Conservation (phyloP, 768 basidiomycete species). For the Rossbeevera mucosa region DNA sequence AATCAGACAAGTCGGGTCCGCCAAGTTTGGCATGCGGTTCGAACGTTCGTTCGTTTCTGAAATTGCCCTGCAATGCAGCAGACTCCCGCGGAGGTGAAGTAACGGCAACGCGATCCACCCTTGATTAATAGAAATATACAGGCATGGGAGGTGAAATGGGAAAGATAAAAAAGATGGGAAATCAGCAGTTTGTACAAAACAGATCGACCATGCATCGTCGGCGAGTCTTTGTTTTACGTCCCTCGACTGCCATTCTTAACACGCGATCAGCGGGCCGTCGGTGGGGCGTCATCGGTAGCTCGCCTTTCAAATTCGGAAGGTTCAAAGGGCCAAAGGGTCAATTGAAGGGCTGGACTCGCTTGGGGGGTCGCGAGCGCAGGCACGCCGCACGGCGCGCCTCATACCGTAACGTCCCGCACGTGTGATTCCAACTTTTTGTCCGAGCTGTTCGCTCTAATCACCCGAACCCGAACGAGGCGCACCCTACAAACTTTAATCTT, state of each 20-base stretch:
- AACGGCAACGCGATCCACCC: background rate
- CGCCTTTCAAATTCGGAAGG: conserved; percentile 15
- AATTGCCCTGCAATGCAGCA: too few relatives aligned
- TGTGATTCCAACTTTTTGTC: background rate
- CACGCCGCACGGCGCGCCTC: background rate
- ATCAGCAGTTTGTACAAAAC: background rate
- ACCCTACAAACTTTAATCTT: background rate
- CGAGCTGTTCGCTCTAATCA: background rate
- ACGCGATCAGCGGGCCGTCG: conserved; percentile 1
- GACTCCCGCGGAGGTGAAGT: background rate
- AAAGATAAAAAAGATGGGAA: background rate
- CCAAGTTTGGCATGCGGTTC: background rate
- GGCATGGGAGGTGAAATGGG: background rate
- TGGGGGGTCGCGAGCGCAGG: background rate
- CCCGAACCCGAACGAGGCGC: conserved; percentile 2
- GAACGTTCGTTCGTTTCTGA: too few relatives aligned
- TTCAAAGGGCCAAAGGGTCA: conserved; percentile 9
- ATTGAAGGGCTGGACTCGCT: background rate
- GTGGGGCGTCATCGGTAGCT: conserved; percentile 2
- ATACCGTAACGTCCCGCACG: conserved; percentile 1
- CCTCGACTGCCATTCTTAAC: background rate
- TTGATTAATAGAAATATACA: conserved; percentile 1
- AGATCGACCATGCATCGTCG: conserved; percentile 21
- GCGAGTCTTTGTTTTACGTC: conserved; percentile 11
- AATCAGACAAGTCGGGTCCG: too few relatives aligned